These are phyloP conservation scores for Corymbia citriodora DNA, from an alignment of 441 rosid species.

Conservation along the genomic window DNA sequence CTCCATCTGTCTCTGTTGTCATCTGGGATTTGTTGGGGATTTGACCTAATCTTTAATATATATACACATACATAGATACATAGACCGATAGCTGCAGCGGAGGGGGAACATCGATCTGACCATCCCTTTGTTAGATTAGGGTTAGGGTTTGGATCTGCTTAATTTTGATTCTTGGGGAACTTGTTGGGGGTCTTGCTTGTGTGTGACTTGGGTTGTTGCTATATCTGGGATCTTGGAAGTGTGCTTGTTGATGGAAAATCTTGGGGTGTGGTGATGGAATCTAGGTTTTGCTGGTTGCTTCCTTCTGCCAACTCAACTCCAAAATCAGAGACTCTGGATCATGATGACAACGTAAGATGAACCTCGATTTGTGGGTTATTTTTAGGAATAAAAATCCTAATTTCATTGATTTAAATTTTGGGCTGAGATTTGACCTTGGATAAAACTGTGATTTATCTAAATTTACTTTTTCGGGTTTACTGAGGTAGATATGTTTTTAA, in stretches of 20 bases:
- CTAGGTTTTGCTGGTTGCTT: neutral
- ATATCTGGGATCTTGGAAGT: neutral
- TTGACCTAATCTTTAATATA: neutral
- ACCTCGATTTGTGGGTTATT: neutral
- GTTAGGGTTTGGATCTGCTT: neutral
- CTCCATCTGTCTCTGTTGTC: neutral
- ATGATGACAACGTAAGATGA: neutral
- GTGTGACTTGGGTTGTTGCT: neutral
- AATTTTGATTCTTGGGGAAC: neutral
- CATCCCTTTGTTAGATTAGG: neutral
- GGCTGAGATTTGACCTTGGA: neutral
- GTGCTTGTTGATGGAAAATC: neutral
- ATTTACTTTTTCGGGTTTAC: neutral
- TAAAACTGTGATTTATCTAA: neutral
- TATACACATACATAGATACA: neutral
- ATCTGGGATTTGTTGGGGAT: neutral
- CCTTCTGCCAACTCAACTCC: neutral
- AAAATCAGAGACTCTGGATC: neutral
- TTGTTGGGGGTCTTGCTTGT: neutral
- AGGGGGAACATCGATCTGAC: neutral
- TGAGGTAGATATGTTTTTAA: neutral
- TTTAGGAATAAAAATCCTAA: neutral
- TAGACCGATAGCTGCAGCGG: neutral
- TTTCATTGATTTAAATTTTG: neutral
- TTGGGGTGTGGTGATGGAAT: neutral